Percentiles rank a stretch among this genome's conserved stretches.
phyloP scores from a whole-genome alignment of 768 basidiomycete species.

The Podaxis sp. region DNA sequence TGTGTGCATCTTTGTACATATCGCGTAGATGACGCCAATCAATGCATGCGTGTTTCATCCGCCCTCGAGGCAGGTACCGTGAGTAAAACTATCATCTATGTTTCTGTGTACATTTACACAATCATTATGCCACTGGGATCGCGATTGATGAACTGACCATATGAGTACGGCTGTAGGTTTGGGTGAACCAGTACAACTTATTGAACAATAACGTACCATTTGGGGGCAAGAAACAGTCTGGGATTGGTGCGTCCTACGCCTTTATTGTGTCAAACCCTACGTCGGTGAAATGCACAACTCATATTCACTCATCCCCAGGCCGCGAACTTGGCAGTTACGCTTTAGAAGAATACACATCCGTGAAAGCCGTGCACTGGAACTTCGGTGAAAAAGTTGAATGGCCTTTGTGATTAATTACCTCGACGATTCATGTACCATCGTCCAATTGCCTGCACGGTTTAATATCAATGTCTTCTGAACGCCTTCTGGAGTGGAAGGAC shows the following conservation, averaged over 20 bases:
- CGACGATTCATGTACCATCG: background rate
- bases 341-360: slow-evolving; percentile 79
- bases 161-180: slow-evolving; percentile 50
- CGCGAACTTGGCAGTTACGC: slow-evolving; percentile 87
- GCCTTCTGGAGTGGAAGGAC: background rate
- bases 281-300: background rate
- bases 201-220: slow-evolving; percentile 90
- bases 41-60: slow-evolving; percentile 87
- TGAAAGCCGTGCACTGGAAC: slow-evolving; percentile 87
- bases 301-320: slow-evolving; percentile 43
- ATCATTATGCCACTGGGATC: background rate
- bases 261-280: background rate
- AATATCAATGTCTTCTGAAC: background rate
- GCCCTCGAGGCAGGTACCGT: slow-evolving; percentile 89
- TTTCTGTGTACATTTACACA: slow-evolving; percentile 9
- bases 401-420: slow-evolving; percentile 53
- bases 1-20: slow-evolving; percentile 18
- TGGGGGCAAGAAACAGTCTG: slow-evolving; percentile 93
- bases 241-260: slow-evolving; percentile 57
- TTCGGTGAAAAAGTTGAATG: slow-evolving; percentile 79
- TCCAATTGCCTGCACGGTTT: background rate
- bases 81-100: slow-evolving; percentile 25
- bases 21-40: slow-evolving; percentile 67
- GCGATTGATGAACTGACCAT: background rate
- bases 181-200: slow-evolving; percentile 90